Base-by-base conservation (phyloP, 805 yeast genomes). In the Debaryomyces hansenii region DNA sequence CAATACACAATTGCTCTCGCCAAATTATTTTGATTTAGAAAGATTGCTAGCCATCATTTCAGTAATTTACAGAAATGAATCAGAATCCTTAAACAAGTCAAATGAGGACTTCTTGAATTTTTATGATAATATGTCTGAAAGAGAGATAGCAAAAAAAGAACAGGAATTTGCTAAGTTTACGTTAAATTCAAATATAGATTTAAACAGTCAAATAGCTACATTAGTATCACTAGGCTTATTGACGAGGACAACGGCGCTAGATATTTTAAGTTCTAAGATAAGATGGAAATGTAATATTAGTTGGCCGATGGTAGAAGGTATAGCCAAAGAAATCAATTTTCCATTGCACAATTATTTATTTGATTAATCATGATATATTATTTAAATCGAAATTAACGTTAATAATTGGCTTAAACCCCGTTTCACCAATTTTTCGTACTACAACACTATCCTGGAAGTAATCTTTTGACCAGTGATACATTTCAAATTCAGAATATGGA, bases 251-350 rank as follows among this genome's bases (percentile, higher is more conserved):
- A 73, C 52, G 49, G 71, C 53, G 53, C 66, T 62, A 11, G 90
- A 85, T 57, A 77, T 78, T 20, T 66, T 90, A 36, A 85, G 82
- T 44, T 80, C 90, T 15, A 79, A 80, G 46, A 78, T 87, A 1
- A 80, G 84, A 56, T 90, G 96, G 96, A 84, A 79, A 59, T 82
- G 89, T 50, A 87, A 87, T 56, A 80, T 85, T 7, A 76, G 82
- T 36, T 90, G 89, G 87, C 77, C 76, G 29, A 74, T 81, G 6
- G 77, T 86, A 9, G 75, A 76, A 50, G 73, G 75, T 40, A 70
- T 90, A 33, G 82, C 96, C 0, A 63, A 71, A 16, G 87, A 85
- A 16, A 70, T 90, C 7, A 72, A 78, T 8, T 81, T 91, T 55
- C 87, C 84, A 1, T 72, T 90, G 9, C 80, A 76, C 24, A 82